Evolutionary conservation across 2,329 filamentous ascomycete species (phyloP).

Genomic region (Lecanicillium sp.): DNA sequence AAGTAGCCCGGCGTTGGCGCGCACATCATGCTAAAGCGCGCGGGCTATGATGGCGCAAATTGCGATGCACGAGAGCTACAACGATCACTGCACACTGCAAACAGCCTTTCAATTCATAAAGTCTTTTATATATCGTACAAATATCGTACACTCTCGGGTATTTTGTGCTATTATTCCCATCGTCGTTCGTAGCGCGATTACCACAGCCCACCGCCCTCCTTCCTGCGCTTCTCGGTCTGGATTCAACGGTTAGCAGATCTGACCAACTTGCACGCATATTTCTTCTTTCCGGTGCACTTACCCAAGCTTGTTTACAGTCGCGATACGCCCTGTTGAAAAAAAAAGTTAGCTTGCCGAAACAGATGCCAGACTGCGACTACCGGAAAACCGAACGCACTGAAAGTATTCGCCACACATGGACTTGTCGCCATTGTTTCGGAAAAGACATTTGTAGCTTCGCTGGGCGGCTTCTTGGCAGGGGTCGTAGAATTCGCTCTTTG

Average conservation of each 20-base stretch:
- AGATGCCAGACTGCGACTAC: too few species aligned
- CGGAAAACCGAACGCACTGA: slow-evolving; percentile 53
- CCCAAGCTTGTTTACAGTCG: slow-evolving; percentile 93
- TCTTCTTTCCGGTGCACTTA: slow-evolving; percentile 30
- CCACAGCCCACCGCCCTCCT: slow-evolving; percentile 19
- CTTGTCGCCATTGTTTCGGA: slow-evolving; percentile 79
- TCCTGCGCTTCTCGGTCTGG: slow-evolving; percentile 25
- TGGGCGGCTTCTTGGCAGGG: slow-evolving; percentile 90
- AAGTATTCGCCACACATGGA: slow-evolving; percentile 95
- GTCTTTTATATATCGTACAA: too few species aligned
- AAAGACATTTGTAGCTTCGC: slow-evolving; percentile 78
- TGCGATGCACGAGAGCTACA: too few species aligned
- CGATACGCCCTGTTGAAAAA: slow-evolving; percentile 76
- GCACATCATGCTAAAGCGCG: too few species aligned
- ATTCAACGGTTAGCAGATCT: neutral
- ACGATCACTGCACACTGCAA: too few species aligned
- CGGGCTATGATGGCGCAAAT: too few species aligned
- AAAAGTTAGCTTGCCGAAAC: too few species aligned
- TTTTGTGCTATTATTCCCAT: too few species aligned
- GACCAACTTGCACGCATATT: neutral
- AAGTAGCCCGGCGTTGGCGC: too few species aligned
- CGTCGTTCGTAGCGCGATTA: slow-evolving; percentile 8
- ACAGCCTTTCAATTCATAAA: too few species aligned
- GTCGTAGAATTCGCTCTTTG: slow-evolving; percentile 83
- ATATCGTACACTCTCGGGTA: too few species aligned